Conservation (phyloP, 2,329 filamentous ascomycete species). For the Bertia moriformis region DNA sequence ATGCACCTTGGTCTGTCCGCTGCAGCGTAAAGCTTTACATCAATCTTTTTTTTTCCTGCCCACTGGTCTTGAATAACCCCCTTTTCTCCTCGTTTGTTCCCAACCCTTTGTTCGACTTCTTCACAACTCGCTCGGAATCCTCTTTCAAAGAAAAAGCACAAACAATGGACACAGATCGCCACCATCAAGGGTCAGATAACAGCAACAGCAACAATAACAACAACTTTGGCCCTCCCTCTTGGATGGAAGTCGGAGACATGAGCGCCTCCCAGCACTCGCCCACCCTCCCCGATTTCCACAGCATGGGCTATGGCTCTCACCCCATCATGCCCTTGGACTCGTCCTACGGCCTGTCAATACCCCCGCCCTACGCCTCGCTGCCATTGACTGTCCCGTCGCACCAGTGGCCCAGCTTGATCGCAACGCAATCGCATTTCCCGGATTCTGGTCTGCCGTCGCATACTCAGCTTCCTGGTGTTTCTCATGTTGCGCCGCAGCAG, state of each 20-base stretch:
- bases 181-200: neutral
- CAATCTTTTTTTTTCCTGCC: no score
- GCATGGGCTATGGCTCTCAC: conserved; percentile 28
- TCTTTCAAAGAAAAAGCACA: no score
- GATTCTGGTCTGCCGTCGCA: conserved; percentile 23
- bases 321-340: conserved; percentile 30
- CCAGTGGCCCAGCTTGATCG: conserved; percentile 38
- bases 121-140: no score
- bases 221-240: no score
- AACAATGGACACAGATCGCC: neutral
- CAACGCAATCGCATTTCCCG: conserved; percentile 26
- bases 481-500: conserved; percentile 6
- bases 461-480: conserved; percentile 18
- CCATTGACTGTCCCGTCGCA: conserved; percentile 35
- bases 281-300: conserved; percentile 31
- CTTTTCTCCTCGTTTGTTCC: no score
- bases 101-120: no score
- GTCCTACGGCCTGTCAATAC: conserved; percentile 27
- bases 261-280: conserved; percentile 25
- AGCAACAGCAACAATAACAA: no score
- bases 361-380: conserved; percentile 27
- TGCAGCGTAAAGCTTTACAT: no score
- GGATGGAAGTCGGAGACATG: neutral
- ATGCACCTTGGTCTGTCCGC: no score
- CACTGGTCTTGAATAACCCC: no score